These are phyloP conservation scores for Sordariomycetes sp. DNA, from an alignment of 2,329 filamentous ascomycete species.

Conservation along the genomic window DNA sequence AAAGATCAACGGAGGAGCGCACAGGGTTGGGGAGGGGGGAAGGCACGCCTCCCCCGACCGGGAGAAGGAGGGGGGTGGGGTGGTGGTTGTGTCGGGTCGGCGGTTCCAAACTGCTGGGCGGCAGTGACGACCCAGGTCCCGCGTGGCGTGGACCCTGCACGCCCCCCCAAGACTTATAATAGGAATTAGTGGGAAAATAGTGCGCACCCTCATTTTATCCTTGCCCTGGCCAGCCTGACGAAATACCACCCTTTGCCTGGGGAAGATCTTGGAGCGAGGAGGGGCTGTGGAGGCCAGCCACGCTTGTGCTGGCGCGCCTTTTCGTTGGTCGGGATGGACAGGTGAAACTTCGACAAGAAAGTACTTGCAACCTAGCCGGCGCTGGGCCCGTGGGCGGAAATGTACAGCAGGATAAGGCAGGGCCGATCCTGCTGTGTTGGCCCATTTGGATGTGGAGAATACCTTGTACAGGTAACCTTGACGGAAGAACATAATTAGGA, in stretches of 20 bases:
- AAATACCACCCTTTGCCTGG: neutral
- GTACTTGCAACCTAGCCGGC: no score
- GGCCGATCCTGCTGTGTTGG: no score
- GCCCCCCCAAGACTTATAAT: neutral
- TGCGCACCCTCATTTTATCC: neutral
- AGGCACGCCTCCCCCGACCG: neutral
- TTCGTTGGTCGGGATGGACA: neutral
- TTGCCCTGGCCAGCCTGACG: neutral
- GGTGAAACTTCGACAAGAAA: no score
- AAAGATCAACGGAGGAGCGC: constrained; percentile 2
- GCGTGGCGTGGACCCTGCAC: neutral
- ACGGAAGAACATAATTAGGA: no score
- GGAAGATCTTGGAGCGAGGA: neutral
- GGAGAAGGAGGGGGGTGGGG: neutral
- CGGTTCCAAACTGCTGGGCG: neutral
- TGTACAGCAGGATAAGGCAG: no score
- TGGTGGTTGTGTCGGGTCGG: neutral
- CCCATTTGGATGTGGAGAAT: no score
- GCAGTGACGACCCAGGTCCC: neutral
- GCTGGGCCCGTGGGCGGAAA: no score
- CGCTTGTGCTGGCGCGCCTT: neutral
- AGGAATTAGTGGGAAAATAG: neutral
- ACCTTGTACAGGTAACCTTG: no score
- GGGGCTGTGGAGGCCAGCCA: neutral
- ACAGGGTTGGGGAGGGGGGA: neutral